Conservation (phyloP, 192 early-diverging fungal species). For the Podila epicladia region DNA sequence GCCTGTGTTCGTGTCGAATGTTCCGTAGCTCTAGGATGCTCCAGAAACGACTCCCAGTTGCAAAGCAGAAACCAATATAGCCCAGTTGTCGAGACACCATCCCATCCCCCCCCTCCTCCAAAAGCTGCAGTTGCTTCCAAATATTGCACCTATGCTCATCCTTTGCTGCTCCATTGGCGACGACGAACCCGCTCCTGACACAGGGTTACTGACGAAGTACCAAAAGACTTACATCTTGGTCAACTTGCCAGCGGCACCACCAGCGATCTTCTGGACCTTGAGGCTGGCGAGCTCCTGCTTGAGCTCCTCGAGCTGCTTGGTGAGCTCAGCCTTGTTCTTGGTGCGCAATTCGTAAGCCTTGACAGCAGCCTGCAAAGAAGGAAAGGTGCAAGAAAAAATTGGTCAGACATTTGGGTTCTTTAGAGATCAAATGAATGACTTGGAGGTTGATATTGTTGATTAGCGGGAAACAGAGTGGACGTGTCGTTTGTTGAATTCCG, state of each 20-base stretch:
- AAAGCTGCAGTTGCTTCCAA: too few species aligned
- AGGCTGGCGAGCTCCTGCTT: slow-evolving; percentile 94
- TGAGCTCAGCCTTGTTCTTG: slow-evolving; percentile 93
- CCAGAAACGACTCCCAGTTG: too few species aligned
- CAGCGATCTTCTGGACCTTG: slow-evolving; percentile 94
- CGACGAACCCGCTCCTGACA: not conserved
- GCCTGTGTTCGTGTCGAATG: too few species aligned
- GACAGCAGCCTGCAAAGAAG: slow-evolving; percentile 73
- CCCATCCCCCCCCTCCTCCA: too few species aligned
- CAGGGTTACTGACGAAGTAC: not conserved
- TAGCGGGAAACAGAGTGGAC: not conserved
- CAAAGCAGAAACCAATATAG: too few species aligned
- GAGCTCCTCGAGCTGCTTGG: slow-evolving; percentile 91
- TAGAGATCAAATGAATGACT: not conserved
- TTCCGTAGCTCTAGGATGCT: too few species aligned
- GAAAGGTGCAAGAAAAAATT: not conserved
- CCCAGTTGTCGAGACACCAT: too few species aligned
- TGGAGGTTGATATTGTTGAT: not conserved
- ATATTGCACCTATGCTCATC: not conserved
- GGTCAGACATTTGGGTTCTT: slow-evolving; percentile 1
- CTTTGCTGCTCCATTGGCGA: not conserved
- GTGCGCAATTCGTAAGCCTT: slow-evolving; percentile 94
- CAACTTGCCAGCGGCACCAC: slow-evolving; percentile 80
- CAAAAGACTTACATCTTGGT: slow-evolving; percentile 74
- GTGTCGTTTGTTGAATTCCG: not conserved